Conservation (phyloP, 208 protist genomes). For the Leishmania gerbilli region DNA sequence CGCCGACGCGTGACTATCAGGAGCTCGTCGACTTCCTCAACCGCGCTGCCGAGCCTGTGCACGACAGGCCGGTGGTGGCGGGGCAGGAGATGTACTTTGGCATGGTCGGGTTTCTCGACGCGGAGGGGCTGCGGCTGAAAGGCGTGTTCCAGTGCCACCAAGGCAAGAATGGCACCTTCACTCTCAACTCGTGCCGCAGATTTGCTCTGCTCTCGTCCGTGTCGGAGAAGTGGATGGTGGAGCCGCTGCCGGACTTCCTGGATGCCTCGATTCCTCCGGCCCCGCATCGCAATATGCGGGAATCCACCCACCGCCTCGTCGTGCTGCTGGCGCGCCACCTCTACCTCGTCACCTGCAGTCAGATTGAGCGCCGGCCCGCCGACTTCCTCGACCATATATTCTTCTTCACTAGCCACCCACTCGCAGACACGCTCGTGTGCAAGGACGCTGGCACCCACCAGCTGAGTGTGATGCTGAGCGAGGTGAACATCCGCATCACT, state of each 20-base stretch:
- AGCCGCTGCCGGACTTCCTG: slow-evolving; percentile 78
- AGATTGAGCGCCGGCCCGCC: slow-evolving; percentile 38
- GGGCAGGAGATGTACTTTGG: slow-evolving; percentile 29
- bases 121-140: slow-evolving; percentile 71
- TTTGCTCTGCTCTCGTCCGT: slow-evolving; percentile 43
- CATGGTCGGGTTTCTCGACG: slow-evolving; percentile 61
- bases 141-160: slow-evolving; percentile 63
- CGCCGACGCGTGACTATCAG: slow-evolving; percentile 9
- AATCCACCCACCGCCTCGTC: slow-evolving; percentile 82
- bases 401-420: slow-evolving; percentile 73
- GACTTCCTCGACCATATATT: slow-evolving; percentile 69
- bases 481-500: slow-evolving; percentile 60
- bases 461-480: slow-evolving; percentile 65
- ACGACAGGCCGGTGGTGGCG: background rate
- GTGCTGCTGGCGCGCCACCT: slow-evolving; percentile 85
- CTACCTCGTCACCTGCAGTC: slow-evolving; percentile 75
- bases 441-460: slow-evolving; percentile 47
- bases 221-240: slow-evolving; percentile 65
- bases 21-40: slow-evolving; percentile 25
- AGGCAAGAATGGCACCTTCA: slow-evolving; percentile 59
- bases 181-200: slow-evolving; percentile 48
- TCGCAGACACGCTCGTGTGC: slow-evolving; percentile 60
- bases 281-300: slow-evolving; percentile 48
- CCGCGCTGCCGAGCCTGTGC: background rate
- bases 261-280: slow-evolving; percentile 56